phyloP scores from a whole-genome alignment of 805 yeast species.

The Saccharomycopsis sp. region DNA sequence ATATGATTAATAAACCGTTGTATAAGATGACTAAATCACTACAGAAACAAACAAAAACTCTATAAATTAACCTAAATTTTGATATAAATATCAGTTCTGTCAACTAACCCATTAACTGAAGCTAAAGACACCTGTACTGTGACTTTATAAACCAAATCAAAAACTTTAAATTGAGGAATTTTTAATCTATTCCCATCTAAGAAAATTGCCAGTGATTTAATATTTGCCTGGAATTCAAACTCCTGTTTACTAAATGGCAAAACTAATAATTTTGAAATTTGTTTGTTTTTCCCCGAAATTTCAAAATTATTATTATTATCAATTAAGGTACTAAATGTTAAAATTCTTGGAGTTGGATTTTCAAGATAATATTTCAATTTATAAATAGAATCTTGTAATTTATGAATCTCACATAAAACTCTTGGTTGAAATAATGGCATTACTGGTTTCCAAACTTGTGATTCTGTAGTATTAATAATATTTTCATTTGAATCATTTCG shows the following conservation, averaged over 20 bases:
- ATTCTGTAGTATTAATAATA: conserved; percentile 24
- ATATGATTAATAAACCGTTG: no score
- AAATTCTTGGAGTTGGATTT: conserved; percentile 63
- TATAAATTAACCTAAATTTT: neutral
- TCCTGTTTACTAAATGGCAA: conserved; percentile 49
- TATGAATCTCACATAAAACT: conserved; percentile 33
- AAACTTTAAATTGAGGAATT: conserved; percentile 55
- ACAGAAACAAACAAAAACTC: no score
- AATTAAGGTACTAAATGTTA: conserved; percentile 48
- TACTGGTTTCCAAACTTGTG: conserved; percentile 38
- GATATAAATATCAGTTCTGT: conserved; percentile 20
- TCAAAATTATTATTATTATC: conserved; percentile 27
- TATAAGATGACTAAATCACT: no score
- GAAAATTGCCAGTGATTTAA: conserved; percentile 14
- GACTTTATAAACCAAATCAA: conserved; percentile 59
- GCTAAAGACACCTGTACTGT: conserved; percentile 43
- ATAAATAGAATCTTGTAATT: conserved; percentile 14
- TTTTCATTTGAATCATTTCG: conserved; percentile 19
- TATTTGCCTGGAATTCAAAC: conserved; percentile 26
- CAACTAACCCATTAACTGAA: conserved; percentile 22
- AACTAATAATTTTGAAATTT: conserved; percentile 29
- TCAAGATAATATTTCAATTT: conserved; percentile 46
- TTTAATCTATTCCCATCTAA: conserved; percentile 22
- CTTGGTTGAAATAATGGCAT: conserved; percentile 65
- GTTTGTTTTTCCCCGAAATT: conserved; percentile 28